These are phyloP conservation scores for Trypanosoma caninum DNA, from an alignment of 208 protist species.

Conservation along the genomic window DNA sequence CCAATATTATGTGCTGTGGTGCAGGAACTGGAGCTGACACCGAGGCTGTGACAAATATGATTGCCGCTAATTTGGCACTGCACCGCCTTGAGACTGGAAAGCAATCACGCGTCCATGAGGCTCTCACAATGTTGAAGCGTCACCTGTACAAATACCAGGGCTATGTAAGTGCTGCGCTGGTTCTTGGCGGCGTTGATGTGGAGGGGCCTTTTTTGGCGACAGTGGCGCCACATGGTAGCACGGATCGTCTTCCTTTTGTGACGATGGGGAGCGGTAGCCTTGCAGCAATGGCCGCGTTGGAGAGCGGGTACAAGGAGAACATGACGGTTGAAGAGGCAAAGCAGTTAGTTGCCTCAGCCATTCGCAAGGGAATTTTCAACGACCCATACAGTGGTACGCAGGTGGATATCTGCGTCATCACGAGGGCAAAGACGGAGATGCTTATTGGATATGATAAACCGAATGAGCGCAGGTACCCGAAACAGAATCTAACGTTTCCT, in stretches of 20 bases:
- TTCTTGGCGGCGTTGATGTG: constrained; percentile 99
- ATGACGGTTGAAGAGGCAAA: constrained; percentile 97
- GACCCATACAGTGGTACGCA: constrained; percentile 99
- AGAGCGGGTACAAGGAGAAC: constrained; percentile 94
- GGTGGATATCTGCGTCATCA: constrained; percentile 99
- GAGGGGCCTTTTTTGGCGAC: constrained; percentile 96
- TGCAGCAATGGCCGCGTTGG: constrained; percentile 98
- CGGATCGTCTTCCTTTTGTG: constrained; percentile 97
- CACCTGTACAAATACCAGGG: constrained; percentile 98
- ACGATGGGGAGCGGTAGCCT: constrained; percentile 99
- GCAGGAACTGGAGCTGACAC: constrained; percentile 99
- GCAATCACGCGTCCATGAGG: constrained; percentile 95
- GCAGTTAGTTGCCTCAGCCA: constrained; percentile 95
- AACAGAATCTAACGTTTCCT: constrained; percentile 62
- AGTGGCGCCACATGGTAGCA: constrained; percentile 98
- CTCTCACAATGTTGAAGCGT: constrained; percentile 96
- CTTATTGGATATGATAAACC: constrained; percentile 84
- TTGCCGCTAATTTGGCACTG: constrained; percentile 94
- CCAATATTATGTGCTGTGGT: constrained; percentile 99
- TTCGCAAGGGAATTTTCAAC: constrained; percentile 99
- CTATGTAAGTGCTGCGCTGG: constrained; percentile 97
- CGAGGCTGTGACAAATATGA: constrained; percentile 93
- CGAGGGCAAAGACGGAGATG: constrained; percentile 79
- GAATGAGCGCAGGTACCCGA: constrained; percentile 80
- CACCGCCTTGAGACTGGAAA: constrained; percentile 94